phyloP scores from a whole-genome alignment of 768 basidiomycete genomes.

The Mycena metata region DNA sequence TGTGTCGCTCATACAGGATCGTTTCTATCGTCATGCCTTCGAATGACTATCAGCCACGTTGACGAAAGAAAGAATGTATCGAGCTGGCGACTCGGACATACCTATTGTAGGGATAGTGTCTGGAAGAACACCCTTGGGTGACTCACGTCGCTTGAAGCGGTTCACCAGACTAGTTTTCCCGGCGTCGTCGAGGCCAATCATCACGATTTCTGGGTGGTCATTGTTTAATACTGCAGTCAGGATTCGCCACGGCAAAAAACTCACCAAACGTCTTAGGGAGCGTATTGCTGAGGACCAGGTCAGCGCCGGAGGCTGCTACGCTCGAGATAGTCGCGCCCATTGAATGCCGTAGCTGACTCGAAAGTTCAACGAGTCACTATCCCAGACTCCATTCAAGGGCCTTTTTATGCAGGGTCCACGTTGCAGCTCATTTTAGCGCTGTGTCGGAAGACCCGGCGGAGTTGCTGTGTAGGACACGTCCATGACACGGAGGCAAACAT shows the following conservation, averaged over 20 bases:
- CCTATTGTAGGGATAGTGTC: constrained; percentile 46
- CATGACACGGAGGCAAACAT: not conserved
- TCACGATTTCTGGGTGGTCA: not conserved
- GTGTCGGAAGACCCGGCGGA: not conserved
- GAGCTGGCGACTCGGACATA: constrained; percentile 48
- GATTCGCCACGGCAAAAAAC: not conserved
- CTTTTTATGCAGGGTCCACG: not conserved
- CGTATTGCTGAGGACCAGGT: not conserved
- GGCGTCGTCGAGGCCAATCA: constrained; percentile 44
- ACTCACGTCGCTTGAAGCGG: constrained; percentile 47
- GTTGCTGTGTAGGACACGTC: not conserved
- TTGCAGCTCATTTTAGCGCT: not conserved
- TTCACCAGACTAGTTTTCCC: constrained; percentile 48
- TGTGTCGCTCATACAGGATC: constrained; percentile 59
- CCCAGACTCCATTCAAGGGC: not conserved
- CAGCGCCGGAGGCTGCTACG: not conserved
- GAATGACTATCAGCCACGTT: no score
- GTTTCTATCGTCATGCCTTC: constrained; percentile 63
- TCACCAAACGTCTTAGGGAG: constrained; percentile 1
- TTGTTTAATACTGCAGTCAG: not conserved
- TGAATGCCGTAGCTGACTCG: no score
- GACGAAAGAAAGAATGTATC: not conserved
- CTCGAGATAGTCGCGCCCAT: constrained; percentile 13
- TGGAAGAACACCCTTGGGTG: constrained; percentile 34
- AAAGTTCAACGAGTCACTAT: no score